These are phyloP conservation scores for Cucumis cinereus DNA, from an alignment of 306 rosid genomes.

Conservation along the genomic window DNA sequence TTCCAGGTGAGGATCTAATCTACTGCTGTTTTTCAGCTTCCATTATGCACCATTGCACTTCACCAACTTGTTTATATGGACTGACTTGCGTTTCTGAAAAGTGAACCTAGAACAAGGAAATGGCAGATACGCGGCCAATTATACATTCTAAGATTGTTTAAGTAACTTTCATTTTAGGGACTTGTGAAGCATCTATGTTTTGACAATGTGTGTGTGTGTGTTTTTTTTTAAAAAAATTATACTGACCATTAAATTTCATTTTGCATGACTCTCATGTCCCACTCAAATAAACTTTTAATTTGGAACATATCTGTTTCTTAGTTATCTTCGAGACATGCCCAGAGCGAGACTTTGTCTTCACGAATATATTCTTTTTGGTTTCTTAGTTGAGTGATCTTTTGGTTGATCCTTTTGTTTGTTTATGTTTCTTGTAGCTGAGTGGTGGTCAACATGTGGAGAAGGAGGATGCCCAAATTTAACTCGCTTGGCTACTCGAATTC, in stretches of 20 bases:
- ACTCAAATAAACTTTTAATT: not conserved
- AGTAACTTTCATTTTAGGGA: not conserved
- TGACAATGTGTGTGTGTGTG: not conserved
- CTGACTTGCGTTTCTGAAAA: not conserved
- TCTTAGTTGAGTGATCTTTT: constrained; percentile 1
- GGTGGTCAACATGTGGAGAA: constrained; percentile 88
- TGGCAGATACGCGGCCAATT: not conserved
- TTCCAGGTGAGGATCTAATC: constrained; percentile 63
- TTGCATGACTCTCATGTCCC: not conserved
- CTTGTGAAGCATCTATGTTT: not conserved
- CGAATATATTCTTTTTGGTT: not conserved
- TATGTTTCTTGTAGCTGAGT: constrained; percentile 45
- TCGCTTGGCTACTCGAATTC: constrained; percentile 68
- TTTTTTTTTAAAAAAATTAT: not conserved
- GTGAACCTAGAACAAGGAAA: not conserved
- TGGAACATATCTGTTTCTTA: not conserved
- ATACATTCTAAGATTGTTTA: not conserved
- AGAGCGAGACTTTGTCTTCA: not conserved
- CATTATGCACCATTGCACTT: constrained; percentile 5
- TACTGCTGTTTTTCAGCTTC: constrained; percentile 14
- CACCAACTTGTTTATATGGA: not conserved
- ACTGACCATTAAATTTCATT: not conserved
- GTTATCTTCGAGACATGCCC: not conserved
- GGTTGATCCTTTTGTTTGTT: not conserved
- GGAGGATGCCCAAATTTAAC: constrained; percentile 84